phyloP scores from a whole-genome alignment of 2,329 filamentous ascomycete species.

The Talaromyces sp. region DNA sequence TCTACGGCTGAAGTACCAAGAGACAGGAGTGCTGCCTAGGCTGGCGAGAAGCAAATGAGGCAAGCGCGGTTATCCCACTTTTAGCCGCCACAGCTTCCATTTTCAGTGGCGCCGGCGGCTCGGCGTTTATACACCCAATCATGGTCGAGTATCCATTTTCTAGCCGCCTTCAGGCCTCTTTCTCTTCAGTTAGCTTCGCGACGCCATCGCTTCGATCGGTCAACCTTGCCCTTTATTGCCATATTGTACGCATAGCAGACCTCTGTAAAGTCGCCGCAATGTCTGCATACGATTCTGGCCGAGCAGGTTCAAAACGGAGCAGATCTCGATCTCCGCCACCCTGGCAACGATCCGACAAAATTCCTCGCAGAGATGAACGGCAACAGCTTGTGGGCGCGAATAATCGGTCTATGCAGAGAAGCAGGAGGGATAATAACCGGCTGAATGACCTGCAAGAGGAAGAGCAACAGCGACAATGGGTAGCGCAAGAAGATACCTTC shows the following conservation, averaged over 20 bases:
- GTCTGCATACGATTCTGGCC: conserved; percentile 30
- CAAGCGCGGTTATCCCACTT: background rate
- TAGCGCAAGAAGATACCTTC: conserved; percentile 92
- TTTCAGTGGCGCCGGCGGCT: background rate
- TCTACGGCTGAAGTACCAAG: background rate
- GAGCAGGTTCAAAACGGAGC: conserved; percentile 33
- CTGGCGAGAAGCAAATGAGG: background rate
- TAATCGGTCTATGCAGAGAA: conserved; percentile 20
- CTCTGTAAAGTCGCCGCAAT: conserved; percentile 15
- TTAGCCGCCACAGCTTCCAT: background rate
- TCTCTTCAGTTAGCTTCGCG: background rate
- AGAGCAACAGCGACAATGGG: conserved; percentile 75
- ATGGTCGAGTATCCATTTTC: too few species aligned
- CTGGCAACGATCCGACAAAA: conserved; percentile 35
- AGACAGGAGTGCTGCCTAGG: background rate
- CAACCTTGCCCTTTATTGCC: background rate
- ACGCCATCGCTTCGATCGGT: background rate
- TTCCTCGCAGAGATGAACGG: conserved; percentile 30
- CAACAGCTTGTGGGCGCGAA: conserved; percentile 19
- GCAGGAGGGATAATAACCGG: conserved; percentile 42
- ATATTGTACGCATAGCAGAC: background rate
- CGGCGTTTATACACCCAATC: background rate
- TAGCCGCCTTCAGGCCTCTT: background rate
- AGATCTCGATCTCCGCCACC: conserved; percentile 38
- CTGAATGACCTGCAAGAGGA: conserved; percentile 63